Percentiles rank a stretch among this genome's conserved stretches.
These are phyloP conservation scores for Brassica rapa DNA, from an alignment of 345 rosid species.

Conservation along the genomic window DNA sequence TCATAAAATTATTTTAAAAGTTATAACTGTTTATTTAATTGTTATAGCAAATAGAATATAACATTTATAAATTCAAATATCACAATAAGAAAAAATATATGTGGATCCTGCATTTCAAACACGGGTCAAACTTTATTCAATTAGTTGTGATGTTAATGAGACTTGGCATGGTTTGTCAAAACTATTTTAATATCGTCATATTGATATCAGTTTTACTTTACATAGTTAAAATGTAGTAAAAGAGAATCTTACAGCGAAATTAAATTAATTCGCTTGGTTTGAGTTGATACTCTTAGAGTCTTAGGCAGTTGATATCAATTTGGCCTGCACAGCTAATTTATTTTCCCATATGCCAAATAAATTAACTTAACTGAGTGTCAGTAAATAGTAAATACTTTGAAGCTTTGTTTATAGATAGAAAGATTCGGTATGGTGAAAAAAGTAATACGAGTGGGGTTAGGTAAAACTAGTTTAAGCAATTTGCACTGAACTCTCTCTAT, in stretches of 20 bases:
- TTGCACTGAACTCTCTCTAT: background rate
- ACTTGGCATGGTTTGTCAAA: background rate
- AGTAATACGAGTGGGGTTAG: background rate
- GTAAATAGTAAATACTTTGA: background rate
- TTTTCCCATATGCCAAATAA: background rate
- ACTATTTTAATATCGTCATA: background rate
- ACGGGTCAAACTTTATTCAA: no score
- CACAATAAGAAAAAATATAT: no score
- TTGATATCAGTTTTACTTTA: background rate
- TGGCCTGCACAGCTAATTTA: background rate
- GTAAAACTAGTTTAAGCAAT: background rate
- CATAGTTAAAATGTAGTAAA: background rate
- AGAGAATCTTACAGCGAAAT: background rate
- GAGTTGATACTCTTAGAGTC: background rate
- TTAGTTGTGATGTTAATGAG: background rate
- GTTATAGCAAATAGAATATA: background rate
- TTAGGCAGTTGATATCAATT: background rate
- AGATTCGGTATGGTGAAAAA: background rate
- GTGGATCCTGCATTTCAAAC: background rate
- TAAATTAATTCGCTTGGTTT: background rate
- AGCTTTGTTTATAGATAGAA: background rate
- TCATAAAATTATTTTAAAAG: background rate
- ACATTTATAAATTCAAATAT: background rate
- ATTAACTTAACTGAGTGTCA: background rate
- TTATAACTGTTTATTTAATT: no score